phyloP scores from a whole-genome alignment of 805 yeast species.

The Brettanomyces sp. region DNA sequence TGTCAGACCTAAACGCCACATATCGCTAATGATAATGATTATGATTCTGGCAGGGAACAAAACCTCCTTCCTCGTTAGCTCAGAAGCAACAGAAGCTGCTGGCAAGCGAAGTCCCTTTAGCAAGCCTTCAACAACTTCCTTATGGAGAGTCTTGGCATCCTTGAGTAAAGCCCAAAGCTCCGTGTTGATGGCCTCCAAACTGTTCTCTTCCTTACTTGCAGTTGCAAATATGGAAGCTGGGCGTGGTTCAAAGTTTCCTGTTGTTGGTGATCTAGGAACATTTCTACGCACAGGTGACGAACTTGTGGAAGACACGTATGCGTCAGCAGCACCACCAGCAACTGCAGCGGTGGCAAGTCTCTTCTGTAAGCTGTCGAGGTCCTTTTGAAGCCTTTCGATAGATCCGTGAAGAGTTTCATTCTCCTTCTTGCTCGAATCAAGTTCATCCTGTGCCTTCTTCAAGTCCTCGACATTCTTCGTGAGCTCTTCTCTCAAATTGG shows the following conservation, averaged over 20 bases:
- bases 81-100: constrained; percentile 74
- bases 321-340: constrained; percentile 6
- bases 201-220: constrained; percentile 31
- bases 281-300: constrained; percentile 5
- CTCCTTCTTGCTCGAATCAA: constrained; percentile 50
- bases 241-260: constrained; percentile 36
- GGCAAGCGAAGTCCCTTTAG: constrained; percentile 82
- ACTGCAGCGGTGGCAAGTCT: constrained; percentile 10
- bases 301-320: constrained; percentile 2
- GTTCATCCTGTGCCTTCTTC: constrained; percentile 46
- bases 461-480: constrained; percentile 52
- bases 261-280: constrained; percentile 6
- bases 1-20: constrained; percentile 96
- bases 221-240: constrained; percentile 58
- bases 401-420: constrained; percentile 59
- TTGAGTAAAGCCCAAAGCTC: constrained; percentile 64
- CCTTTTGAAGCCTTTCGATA: constrained; percentile 43
- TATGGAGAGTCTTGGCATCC: constrained; percentile 63
- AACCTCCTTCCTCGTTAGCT: constrained; percentile 79
- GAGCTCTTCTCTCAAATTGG: constrained; percentile 55
- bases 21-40: constrained; percentile 84
- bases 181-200: constrained; percentile 64
- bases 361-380: constrained; percentile 24
- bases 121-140: constrained; percentile 80
- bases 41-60: constrained; percentile 93